Evolutionary conservation across 2,329 filamentous ascomycete species (phyloP).

Genomic region (Sarocladiaceae sp.): DNA sequence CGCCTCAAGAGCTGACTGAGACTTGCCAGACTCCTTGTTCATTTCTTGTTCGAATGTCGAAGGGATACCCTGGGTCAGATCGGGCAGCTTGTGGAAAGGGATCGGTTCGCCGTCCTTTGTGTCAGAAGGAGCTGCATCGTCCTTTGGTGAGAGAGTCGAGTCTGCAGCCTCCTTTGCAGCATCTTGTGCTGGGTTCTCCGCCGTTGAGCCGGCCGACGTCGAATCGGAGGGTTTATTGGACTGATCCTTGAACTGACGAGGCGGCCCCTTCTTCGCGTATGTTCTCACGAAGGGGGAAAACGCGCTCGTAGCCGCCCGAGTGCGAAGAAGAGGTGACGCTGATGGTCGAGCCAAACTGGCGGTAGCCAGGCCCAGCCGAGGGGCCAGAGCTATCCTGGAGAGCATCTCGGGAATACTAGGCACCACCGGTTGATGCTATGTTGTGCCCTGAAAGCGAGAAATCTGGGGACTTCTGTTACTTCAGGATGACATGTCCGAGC

Average conservation of each 20-base stretch:
- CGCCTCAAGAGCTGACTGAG: conserved; percentile 23
- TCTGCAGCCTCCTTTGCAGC: conserved; percentile 8
- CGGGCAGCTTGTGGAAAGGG: conserved; percentile 67
- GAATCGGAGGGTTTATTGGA: conserved; percentile 8
- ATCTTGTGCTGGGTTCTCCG: conserved; percentile 13
- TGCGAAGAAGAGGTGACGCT: conserved; percentile 18
- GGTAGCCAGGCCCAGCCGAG: conserved; percentile 25
- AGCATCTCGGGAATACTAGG: conserved; percentile 28
- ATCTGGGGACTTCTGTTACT: not conserved
- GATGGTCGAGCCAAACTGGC: conserved; percentile 21
- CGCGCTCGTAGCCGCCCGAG: conserved; percentile 16
- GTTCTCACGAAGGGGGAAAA: conserved; percentile 23
- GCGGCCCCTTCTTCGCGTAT: conserved; percentile 18
- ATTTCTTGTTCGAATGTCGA: conserved; percentile 82
- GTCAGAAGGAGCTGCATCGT: conserved; percentile 19
- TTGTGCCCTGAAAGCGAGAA: not conserved
- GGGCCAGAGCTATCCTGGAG: conserved; percentile 26
- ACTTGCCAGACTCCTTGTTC: conserved; percentile 16
- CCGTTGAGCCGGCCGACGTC: conserved; percentile 13
- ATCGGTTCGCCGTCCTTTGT: conserved; percentile 33
- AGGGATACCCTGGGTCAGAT: conserved; percentile 90
- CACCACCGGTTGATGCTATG: not conserved
- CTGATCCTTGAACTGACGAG: conserved; percentile 4
- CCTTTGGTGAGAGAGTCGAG: conserved; percentile 8
- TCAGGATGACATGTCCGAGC: conserved; percentile 10